Percentiles rank a stretch among this genome's conserved stretches.
Evolutionary conservation across 2,329 filamentous ascomycete genomes (phyloP).

Genomic region (Onygena corvina): DNA sequence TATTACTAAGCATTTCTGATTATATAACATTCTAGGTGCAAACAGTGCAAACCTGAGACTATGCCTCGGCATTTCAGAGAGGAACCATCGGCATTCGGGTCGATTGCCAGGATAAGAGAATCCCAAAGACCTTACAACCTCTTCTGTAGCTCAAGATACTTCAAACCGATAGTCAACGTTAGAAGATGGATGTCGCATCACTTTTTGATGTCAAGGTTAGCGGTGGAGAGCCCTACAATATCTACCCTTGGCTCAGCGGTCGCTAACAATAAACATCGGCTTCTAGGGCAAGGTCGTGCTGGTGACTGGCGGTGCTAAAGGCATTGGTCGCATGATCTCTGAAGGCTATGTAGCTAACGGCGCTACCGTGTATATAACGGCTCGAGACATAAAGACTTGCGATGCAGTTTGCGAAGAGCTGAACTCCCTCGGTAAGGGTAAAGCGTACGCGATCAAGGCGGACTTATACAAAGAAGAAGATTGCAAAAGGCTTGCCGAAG

Average conservation of each 20-base stretch:
- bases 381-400: constrained; percentile 41
- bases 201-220: constrained; percentile 50
- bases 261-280: constrained; percentile 40
- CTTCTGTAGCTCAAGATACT: background rate
- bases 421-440: constrained; percentile 42
- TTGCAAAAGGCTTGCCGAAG: constrained; percentile 37
- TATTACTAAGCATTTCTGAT: background rate
- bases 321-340: constrained; percentile 44
- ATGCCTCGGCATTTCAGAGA: constrained; percentile 1
- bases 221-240: constrained; percentile 1
- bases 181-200: constrained; percentile 42
- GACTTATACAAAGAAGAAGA: constrained; percentile 43
- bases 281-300: constrained; percentile 36
- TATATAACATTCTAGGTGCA: background rate
- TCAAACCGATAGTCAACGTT: background rate
- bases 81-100: background rate
- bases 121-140: background rate
- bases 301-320: constrained; percentile 41
- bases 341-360: constrained; percentile 44
- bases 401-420: constrained; percentile 37
- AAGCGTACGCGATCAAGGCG: constrained; percentile 40
- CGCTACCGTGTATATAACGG: constrained; percentile 43
- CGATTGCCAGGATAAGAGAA: background rate
- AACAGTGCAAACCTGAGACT: background rate
- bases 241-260: constrained; percentile 32